A percentile compares a stretch with the other conserved stretches of the same genome.
Conservation (phyloP, 306 rosid species). For the Quercus suber region DNA sequence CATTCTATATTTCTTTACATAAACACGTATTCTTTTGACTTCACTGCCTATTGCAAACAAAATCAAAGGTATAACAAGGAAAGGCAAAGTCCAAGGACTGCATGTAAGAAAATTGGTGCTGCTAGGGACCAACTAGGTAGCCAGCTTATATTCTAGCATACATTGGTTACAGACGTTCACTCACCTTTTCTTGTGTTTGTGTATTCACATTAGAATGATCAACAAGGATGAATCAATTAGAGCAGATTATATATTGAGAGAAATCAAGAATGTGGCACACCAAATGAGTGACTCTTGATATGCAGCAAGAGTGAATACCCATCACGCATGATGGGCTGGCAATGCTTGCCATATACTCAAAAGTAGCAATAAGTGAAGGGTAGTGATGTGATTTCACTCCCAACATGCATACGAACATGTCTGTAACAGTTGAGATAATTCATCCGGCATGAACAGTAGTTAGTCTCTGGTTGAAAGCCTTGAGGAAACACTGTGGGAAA, state of each 20-base stretch:
- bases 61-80: neutral
- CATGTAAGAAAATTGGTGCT: neutral
- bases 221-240: neutral
- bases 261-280: neutral
- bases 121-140: neutral
- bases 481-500: too few relatives aligned
- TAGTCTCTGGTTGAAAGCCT: too few relatives aligned
- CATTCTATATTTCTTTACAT: neutral
- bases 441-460: too few relatives aligned
- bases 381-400: conserved; percentile 43
- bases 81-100: too few relatives aligned
- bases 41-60: neutral
- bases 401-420: conserved; percentile 63
- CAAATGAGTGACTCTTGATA: neutral
- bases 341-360: conserved; percentile 1
- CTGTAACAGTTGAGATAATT: conserved; percentile 42
- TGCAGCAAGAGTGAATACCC: neutral
- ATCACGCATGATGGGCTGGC: neutral
- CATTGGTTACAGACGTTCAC: neutral
- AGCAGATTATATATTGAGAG: neutral
- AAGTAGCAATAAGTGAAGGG: conserved; percentile 28
- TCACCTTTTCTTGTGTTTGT: neutral
- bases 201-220: neutral
- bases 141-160: neutral
- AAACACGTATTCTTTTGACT: conserved; percentile 1